Conservation (phyloP, 768 basidiomycete genomes). For the Lentinus tigrinus region DNA sequence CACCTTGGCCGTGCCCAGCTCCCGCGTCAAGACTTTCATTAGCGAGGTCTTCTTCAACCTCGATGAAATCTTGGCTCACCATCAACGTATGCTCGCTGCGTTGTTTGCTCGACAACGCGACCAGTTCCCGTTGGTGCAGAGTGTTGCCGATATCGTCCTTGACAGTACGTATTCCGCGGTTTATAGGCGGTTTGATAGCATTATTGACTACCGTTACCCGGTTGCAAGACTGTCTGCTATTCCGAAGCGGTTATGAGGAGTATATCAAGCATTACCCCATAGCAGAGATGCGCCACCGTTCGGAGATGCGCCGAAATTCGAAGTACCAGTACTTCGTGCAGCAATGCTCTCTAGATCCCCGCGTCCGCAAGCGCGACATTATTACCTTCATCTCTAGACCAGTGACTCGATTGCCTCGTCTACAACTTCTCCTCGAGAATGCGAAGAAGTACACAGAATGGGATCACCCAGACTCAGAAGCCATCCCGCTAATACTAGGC, state of each 20-base stretch:
- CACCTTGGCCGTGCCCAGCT: conserved; percentile 65
- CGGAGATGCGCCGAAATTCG: conserved; percentile 68
- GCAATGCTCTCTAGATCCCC: conserved; percentile 58
- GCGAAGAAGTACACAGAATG: conserved; percentile 62
- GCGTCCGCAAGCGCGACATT: conserved; percentile 72
- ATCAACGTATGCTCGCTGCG: conserved; percentile 64
- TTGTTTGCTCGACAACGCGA: conserved; percentile 83
- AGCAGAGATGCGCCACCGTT: conserved; percentile 77
- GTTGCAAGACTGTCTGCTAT: conserved; percentile 3
- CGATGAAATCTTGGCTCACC: conserved; percentile 60
- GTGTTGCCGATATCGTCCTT: conserved; percentile 83
- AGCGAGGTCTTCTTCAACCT: conserved; percentile 85
- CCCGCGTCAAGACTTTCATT: conserved; percentile 61
- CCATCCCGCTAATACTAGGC: conserved; percentile 67
- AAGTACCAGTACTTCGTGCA: conserved; percentile 68
- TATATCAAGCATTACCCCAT: conserved; percentile 91
- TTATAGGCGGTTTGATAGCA: background rate
- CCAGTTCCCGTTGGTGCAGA: conserved; percentile 80
- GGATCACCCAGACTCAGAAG: conserved; percentile 79
- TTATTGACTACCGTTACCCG: background rate
- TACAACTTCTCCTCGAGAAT: conserved; percentile 72
- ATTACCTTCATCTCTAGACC: conserved; percentile 84
- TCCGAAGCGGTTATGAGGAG: conserved; percentile 53
- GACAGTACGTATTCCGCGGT: conserved; percentile 51
- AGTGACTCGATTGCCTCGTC: conserved; percentile 82